A percentile compares a stretch with the other conserved stretches of the same genome.
These are phyloP conservation scores for Myxozyma melibiosi DNA, from an alignment of 805 yeast species.

Conservation along the genomic window DNA sequence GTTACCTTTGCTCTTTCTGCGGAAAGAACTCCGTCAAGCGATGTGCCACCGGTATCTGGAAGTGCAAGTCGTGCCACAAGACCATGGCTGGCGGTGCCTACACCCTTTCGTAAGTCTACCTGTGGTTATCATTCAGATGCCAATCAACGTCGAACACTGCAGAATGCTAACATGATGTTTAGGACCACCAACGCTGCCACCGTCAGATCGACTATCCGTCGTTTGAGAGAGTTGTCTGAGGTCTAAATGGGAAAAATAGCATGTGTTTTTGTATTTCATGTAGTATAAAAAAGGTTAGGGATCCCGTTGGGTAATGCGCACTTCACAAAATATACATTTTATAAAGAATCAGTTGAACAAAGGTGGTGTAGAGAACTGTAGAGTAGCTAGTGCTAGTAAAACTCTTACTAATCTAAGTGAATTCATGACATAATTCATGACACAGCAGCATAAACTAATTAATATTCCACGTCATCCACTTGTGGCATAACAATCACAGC, in stretches of 20 bases:
- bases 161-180: not conserved
- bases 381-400: too few species aligned
- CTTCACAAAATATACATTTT: not conserved
- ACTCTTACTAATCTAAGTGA: too few species aligned
- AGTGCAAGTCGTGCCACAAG: conserved; percentile 91
- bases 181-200: conserved; percentile 99
- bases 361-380: too few species aligned
- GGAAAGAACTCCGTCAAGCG: conserved; percentile 98
- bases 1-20: conserved; percentile 99
- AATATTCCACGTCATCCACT: too few species aligned
- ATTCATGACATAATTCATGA: too few species aligned
- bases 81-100: conserved; percentile 99
- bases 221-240: conserved; percentile 99
- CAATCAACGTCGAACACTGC: too few species aligned
- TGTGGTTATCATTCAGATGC: not conserved
- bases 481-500: not conserved
- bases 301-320: conserved; percentile 10
- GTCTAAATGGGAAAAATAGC: conserved; percentile 60
- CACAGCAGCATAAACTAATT: too few species aligned
- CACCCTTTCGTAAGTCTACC: conserved; percentile 67
- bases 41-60: conserved; percentile 99
- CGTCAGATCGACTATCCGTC: conserved; percentile 99
- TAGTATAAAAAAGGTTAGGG: conserved; percentile 5
- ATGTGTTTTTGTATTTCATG: conserved; percentile 16
- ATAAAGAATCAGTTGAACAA: too few species aligned